phyloP scores from a whole-genome alignment of 2,329 filamentous ascomycete genomes.

The Penicillium crustosum region DNA sequence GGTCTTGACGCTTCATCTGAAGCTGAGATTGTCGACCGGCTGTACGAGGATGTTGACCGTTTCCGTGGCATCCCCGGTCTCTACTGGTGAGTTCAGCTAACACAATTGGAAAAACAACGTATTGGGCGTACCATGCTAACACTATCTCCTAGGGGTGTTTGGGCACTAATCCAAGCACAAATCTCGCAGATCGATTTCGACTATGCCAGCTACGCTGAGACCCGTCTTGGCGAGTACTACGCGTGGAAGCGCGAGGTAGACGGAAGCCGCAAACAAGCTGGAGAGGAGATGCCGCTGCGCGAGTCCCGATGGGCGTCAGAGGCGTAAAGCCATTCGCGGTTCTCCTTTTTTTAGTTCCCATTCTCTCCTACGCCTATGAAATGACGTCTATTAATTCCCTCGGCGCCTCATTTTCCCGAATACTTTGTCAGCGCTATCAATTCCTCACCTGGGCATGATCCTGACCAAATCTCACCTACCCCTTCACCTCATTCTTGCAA shows the following conservation, averaged over 20 bases:
- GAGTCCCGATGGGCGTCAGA: conserved; percentile 77
- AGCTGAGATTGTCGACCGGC: conserved; percentile 63
- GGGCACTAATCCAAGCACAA: conserved; percentile 89
- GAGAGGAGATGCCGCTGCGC: conserved; percentile 66
- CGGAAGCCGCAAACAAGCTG: conserved; percentile 57
- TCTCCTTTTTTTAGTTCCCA: background rate
- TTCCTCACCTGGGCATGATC: background rate
- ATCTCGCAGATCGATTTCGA: conserved; percentile 97
- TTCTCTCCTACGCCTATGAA: background rate
- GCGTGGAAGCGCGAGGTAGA: conserved; percentile 78
- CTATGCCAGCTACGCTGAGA: conserved; percentile 86
- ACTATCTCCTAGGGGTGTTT: conserved; percentile 73
- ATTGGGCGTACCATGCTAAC: background rate
- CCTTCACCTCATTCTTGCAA: background rate
- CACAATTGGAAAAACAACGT: no score
- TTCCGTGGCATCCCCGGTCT: conserved; percentile 91
- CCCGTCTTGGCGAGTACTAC: conserved; percentile 86
- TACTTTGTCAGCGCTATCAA: background rate
- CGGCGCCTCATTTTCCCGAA: background rate
- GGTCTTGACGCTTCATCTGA: conserved; percentile 44
- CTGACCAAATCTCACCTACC: background rate
- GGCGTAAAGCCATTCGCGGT: conserved; percentile 20
- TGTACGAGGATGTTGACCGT: conserved; percentile 78
- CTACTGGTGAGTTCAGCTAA: conserved; percentile 54
- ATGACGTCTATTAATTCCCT: background rate